phyloP scores from a whole-genome alignment of 208 protist genomes.

The Wallacemonas sp. region DNA sequence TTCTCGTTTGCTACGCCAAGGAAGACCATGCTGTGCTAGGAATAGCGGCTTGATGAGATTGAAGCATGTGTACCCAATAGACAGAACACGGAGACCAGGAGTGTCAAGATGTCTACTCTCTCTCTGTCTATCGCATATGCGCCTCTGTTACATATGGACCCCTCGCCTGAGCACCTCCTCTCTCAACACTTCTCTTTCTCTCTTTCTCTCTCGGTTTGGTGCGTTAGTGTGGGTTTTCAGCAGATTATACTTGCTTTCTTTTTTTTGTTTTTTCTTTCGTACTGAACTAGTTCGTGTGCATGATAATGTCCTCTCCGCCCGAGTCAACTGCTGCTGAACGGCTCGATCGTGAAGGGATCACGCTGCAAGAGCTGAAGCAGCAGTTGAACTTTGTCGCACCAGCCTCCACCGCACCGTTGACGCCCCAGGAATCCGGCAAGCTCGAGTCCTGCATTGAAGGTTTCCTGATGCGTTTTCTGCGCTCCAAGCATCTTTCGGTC shows the following conservation, averaged over 20 bases:
- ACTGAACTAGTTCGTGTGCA: slow-evolving; percentile 7
- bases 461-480: slow-evolving; percentile 66
- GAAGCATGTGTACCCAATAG: too few relatives aligned
- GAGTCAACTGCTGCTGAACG: slow-evolving; percentile 12
- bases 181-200: too few relatives aligned
- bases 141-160: too few relatives aligned
- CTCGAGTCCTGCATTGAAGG: slow-evolving; percentile 35
- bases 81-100: too few relatives aligned
- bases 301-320: not conserved
- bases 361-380: slow-evolving; percentile 37
- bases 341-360: slow-evolving; percentile 31
- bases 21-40: too few relatives aligned
- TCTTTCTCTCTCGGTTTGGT: too few relatives aligned
- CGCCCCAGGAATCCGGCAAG: slow-evolving; percentile 11
- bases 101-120: too few relatives aligned
- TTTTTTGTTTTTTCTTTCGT: slow-evolving; percentile 6
- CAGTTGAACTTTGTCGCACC: slow-evolving; percentile 22
- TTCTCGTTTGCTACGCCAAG: too few relatives aligned
- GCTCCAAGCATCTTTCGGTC: slow-evolving; percentile 41
- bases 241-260: slow-evolving; percentile 16
- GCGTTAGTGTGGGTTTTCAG: too few relatives aligned
- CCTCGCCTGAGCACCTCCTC: too few relatives aligned
- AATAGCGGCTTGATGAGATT: too few relatives aligned
- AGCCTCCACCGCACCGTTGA: not conserved
- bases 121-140: too few relatives aligned